Evolutionary conservation across 176 grass and related monocot genomes (phyloP).

Genomic region (Triticum urartu): DNA sequence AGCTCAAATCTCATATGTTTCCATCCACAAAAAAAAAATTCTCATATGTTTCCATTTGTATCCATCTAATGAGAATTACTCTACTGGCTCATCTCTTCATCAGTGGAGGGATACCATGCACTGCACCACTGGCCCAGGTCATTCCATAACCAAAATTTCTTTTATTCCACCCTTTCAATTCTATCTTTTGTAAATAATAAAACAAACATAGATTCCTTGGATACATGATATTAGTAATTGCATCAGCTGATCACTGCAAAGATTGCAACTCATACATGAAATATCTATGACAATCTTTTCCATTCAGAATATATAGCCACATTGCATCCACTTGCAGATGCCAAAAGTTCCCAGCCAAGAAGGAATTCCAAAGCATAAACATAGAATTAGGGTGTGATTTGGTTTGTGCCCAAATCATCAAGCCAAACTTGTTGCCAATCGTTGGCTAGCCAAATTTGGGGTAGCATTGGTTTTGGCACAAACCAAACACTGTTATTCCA

Average conservation of each 20-base stretch:
- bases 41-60: no score
- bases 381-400: neutral
- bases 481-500: slow-evolving; percentile 18
- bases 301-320: neutral
- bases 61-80: no score
- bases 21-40: no score
- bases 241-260: neutral
- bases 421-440: neutral
- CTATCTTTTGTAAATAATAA: no score
- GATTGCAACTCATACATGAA: neutral
- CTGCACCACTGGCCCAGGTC: no score
- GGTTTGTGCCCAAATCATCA: slow-evolving; percentile 7
- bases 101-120: no score
- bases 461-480: neutral
- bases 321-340: neutral
- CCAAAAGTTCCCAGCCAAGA: slow-evolving; percentile 3
- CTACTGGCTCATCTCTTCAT: no score
- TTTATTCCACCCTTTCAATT: no score
- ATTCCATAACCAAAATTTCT: no score
- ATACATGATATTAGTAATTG: neutral
- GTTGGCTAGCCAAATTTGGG: neutral
- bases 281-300: neutral
- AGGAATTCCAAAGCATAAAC: slow-evolving; percentile 2
- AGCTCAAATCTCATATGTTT: no score
- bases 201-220: no score